Evolutionary conservation across 2,329 filamentous ascomycete genomes (phyloP).

Genomic region (Magnaporthiopsis incrustans): DNA sequence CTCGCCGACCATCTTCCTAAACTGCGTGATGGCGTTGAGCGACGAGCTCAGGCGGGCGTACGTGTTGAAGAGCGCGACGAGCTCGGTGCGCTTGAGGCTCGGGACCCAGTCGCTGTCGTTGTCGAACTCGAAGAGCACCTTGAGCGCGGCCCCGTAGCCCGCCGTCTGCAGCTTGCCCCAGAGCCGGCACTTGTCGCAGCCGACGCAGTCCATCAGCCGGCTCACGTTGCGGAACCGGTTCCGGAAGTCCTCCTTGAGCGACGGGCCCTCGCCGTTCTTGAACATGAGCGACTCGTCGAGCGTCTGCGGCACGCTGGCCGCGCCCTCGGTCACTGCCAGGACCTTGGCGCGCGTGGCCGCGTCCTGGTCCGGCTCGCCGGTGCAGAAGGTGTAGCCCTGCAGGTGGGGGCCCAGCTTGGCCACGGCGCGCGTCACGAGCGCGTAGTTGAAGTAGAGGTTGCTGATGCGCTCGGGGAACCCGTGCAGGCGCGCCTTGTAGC

Average conservation of each 20-base stretch:
- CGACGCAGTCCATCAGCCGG: slow-evolving; percentile 95
- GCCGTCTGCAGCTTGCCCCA: slow-evolving; percentile 97
- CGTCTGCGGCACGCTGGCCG: slow-evolving; percentile 65
- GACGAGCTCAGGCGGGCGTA: slow-evolving; percentile 80
- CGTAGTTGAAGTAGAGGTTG: slow-evolving; percentile 99
- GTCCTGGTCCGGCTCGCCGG: slow-evolving; percentile 75
- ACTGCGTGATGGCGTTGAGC: slow-evolving; percentile 64
- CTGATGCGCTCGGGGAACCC: slow-evolving; percentile 82
- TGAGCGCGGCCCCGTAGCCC: slow-evolving; percentile 89
- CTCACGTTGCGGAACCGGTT: slow-evolving; percentile 96
- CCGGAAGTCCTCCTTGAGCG: slow-evolving; percentile 92
- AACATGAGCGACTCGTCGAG: slow-evolving; percentile 98
- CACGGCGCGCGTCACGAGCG: slow-evolving; percentile 83
- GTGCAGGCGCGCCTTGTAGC: slow-evolving; percentile 83
- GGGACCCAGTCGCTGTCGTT: slow-evolving; percentile 45
- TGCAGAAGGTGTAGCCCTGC: slow-evolving; percentile 79
- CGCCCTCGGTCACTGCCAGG: slow-evolving; percentile 61
- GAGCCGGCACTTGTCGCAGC: slow-evolving; percentile 95
- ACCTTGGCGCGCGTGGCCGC: slow-evolving; percentile 73
- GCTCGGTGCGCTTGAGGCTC: slow-evolving; percentile 74
- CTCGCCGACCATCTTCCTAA: slow-evolving; percentile 49
- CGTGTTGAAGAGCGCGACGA: slow-evolving; percentile 92
- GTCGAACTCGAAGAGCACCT: slow-evolving; percentile 93
- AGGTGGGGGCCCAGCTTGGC: slow-evolving; percentile 83
- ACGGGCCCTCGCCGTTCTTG: slow-evolving; percentile 64